These are phyloP conservation scores for Scleroderma bovista DNA, from an alignment of 768 basidiomycete species.

Conservation along the genomic window DNA sequence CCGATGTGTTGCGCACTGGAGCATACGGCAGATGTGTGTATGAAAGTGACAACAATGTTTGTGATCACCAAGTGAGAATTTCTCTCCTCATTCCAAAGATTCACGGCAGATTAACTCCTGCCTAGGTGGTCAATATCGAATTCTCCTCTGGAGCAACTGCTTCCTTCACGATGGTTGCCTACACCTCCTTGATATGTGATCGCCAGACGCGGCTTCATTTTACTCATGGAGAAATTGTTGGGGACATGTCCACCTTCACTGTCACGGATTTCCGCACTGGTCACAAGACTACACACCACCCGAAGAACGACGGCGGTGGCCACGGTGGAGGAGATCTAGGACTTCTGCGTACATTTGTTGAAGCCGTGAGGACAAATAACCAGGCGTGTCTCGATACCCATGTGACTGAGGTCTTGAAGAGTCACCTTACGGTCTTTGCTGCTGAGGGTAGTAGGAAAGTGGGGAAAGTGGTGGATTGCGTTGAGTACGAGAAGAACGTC, in stretches of 20 bases:
- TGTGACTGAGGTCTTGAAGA: constrained; percentile 63
- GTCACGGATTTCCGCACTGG: constrained; percentile 70
- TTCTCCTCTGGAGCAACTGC: constrained; percentile 78
- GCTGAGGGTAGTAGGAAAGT: constrained; percentile 73
- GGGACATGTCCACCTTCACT: constrained; percentile 73
- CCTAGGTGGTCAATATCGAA: constrained; percentile 77
- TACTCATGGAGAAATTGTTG: constrained; percentile 83
- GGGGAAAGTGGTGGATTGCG: constrained; percentile 65
- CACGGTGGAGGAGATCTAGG: constrained; percentile 85
- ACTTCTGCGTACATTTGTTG: constrained; percentile 67
- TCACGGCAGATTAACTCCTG: neutral
- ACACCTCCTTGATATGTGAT: constrained; percentile 70
- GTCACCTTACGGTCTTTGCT: constrained; percentile 83
- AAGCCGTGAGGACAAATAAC: constrained; percentile 61
- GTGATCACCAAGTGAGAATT: constrained; percentile 65
- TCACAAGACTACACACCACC: constrained; percentile 38
- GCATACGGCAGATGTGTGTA: constrained; percentile 85
- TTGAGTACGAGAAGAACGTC: constrained; percentile 53
- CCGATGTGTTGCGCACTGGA: constrained; percentile 59
- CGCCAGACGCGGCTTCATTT: constrained; percentile 86
- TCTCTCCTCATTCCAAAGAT: neutral
- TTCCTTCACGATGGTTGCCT: constrained; percentile 88
- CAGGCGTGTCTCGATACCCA: constrained; percentile 65
- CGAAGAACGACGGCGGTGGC: constrained; percentile 56
- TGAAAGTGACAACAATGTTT: constrained; percentile 80